These are phyloP conservation scores for Fusarium oxysporum DNA, from an alignment of 2,329 filamentous ascomycete genomes.

Conservation along the genomic window DNA sequence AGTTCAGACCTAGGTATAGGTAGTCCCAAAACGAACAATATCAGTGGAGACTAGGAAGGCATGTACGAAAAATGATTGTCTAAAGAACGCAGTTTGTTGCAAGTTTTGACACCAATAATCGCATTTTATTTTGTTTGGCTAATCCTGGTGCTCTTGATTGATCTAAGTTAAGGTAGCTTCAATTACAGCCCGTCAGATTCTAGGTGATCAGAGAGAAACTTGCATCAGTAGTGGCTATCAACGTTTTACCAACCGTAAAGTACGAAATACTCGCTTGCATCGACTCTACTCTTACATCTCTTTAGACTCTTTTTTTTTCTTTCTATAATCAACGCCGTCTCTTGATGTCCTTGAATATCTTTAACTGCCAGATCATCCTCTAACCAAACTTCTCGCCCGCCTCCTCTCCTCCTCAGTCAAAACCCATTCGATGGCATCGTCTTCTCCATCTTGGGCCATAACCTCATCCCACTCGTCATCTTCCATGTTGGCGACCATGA, in stretches of 20 bases:
- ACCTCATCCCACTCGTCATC: constrained; percentile 94
- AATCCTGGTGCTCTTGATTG: background rate
- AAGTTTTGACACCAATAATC: background rate
- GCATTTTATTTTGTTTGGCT: background rate
- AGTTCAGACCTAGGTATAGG: background rate
- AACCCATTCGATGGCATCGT: constrained; percentile 76
- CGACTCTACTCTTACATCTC: constrained; percentile 16
- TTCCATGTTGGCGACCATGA: constrained; percentile 92
- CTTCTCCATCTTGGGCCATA: constrained; percentile 59
- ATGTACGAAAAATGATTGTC: background rate
- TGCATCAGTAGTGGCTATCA: background rate
- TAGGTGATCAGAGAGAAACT: background rate
- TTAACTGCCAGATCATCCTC: constrained; percentile 35
- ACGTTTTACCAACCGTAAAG: background rate
- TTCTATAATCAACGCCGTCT: constrained; percentile 27
- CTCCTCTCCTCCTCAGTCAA: constrained; percentile 79
- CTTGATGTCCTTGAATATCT: constrained; percentile 13
- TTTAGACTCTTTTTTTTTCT: constrained; percentile 12
- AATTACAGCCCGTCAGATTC: background rate
- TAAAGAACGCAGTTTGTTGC: background rate
- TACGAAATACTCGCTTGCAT: constrained; percentile 14
- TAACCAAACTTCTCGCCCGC: constrained; percentile 76
- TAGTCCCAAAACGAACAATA: background rate
- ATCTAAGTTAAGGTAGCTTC: background rate
- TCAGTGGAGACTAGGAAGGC: background rate